Conservation (phyloP, 2,329 filamentous ascomycete genomes). For the Colletotrichum orbiculare region DNA sequence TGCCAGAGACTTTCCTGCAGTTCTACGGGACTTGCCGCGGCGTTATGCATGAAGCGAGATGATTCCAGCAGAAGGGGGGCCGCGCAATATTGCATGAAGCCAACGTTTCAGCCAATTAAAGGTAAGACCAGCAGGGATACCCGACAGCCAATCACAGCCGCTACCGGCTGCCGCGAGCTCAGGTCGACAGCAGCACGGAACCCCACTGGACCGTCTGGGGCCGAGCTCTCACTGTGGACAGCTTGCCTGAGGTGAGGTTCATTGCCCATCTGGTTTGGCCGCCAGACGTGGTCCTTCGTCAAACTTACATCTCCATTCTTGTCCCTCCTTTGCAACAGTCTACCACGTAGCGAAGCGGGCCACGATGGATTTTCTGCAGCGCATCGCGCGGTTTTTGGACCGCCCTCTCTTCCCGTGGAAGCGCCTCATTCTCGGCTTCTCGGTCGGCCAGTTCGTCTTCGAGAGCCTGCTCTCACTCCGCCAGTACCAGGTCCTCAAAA, state of each 20-base stretch:
- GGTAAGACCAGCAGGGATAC: background rate
- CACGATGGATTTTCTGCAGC: conserved; percentile 52
- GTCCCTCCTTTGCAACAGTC: conserved; percentile 31
- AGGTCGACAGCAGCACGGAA: conserved; percentile 10
- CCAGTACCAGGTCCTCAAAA: conserved; percentile 88
- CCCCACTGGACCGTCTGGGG: conserved; percentile 26
- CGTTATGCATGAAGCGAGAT: conserved; percentile 23
- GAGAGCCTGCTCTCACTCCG: conserved; percentile 90
- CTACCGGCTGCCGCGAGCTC: conserved; percentile 26
- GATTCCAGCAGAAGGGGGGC: background rate
- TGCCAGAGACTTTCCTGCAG: conserved; percentile 30
- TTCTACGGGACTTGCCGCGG: conserved; percentile 16
- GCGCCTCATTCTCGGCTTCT: conserved; percentile 94
- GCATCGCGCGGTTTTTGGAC: conserved; percentile 88
- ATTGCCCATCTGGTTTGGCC: conserved; percentile 2
- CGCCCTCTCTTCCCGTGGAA: conserved; percentile 97
- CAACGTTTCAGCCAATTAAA: conserved; percentile 29
- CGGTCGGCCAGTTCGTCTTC: conserved; percentile 88
- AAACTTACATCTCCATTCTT: conserved; percentile 29
- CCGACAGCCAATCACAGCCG: conserved; percentile 17
- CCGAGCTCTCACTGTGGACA: conserved; percentile 33
- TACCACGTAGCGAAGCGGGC: conserved; percentile 12
- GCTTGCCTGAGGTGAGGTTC: conserved; percentile 27
- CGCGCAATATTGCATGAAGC: conserved; percentile 9
- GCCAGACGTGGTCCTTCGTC: conserved; percentile 8